A percentile compares a stretch with the other conserved stretches of the same genome.
phyloP scores from a whole-genome alignment of 345 rosid species.

The Populus pruinosa region DNA sequence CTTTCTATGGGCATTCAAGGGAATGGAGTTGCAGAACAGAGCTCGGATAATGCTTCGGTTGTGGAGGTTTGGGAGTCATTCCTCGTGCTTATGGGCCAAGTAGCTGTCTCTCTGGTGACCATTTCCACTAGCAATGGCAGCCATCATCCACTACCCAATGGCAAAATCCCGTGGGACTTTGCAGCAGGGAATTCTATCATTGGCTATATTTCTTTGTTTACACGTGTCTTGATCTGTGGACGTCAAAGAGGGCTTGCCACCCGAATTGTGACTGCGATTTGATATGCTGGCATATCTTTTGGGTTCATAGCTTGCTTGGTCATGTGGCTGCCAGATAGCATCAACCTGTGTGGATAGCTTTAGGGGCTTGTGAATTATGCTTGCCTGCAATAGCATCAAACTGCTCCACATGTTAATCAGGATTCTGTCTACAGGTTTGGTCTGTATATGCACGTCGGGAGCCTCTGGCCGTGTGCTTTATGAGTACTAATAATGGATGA shows the following conservation, averaged over 20 bases:
- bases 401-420: too few species aligned
- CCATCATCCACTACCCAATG: neutral
- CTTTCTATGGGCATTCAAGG: slow-evolving; percentile 47
- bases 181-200: neutral
- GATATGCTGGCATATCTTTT: neutral
- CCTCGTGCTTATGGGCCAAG: too few species aligned
- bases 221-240: neutral
- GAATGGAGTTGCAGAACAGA: slow-evolving; percentile 93
- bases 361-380: neutral
- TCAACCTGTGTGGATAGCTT: neutral
- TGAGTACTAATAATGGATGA: too few species aligned
- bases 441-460: too few species aligned
- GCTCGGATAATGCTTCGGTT: slow-evolving; percentile 91
- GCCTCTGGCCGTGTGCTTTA: too few species aligned
- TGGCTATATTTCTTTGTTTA: neutral
- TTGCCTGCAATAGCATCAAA: neutral
- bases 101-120: neutral
- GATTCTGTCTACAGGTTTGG: too few species aligned
- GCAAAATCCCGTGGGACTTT: neutral
- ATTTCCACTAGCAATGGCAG: neutral
- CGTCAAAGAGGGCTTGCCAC: neutral
- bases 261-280: neutral
- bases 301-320: neutral
- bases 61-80: slow-evolving; percentile 62
- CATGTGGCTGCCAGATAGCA: neutral